Evolutionary conservation across 1,284 basidiomycete species (phyloP), one percentile per base, ranked within the genome.

Genomic region (Rhodotorula sp.): DNA sequence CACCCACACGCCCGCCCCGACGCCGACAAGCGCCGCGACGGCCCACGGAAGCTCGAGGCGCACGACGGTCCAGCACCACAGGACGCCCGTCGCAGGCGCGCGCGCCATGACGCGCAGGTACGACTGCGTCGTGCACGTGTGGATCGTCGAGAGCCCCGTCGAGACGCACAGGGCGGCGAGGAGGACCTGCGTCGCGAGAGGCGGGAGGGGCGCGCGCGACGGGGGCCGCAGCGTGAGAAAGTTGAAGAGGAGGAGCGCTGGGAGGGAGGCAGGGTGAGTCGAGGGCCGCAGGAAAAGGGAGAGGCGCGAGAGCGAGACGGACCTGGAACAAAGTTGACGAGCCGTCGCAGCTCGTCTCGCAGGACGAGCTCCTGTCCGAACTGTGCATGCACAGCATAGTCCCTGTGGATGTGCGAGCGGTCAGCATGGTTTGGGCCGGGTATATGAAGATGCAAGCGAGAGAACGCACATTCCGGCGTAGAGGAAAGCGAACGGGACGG

Each of bases 251-350:
- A 80, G 41, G 64, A 73, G 53, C 49, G 69, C 67, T 78, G 64
- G 17, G 14, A 8, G 12, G n/a, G 27, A 3, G 48, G 19, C 45
- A 74, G 70, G 59, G 78, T 74, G 27, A 66, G 77, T 27, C 75
- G 77, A 56, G 25, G 41, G 25, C 13, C 34, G 25, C 16, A 7
- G 14, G 41, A 27, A n/a, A 25, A 16, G 12, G 14, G 53, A 68
- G 70, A 44, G 77, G 75, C 16, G 23, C 4, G 7, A 25, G 34
- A 1, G 71, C 75, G 1, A 73, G 67, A 12, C 78, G 76, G 9
- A 80, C 80, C 56, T 61, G 80, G 70, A 70, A 81, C 57, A 77
- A 81, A 69, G 78, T 76, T 74, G 44, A 67, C 34, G 7, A 76
- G 53, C 21, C 70, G 64, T 7, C n/a, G 7, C 41, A 74, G 21